Conservation (phyloP, 345 rosid species). For the Microthlaspi erraticum region DNA sequence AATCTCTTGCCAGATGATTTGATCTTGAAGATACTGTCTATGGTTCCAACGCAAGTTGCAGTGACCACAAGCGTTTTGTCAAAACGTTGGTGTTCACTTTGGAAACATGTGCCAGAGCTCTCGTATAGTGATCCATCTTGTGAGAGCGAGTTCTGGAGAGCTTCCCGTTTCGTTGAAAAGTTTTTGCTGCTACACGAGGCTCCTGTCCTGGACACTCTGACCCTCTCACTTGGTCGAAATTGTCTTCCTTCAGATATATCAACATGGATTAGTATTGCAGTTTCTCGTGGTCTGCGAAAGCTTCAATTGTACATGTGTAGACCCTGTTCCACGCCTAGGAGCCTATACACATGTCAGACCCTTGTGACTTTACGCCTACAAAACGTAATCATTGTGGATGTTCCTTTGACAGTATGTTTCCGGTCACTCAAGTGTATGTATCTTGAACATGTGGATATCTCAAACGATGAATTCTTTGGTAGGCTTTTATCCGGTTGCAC, state of each 20-base stretch:
- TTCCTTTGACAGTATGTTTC: slow-evolving; percentile 3
- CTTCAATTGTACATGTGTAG: not conserved
- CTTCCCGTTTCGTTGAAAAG: slow-evolving; percentile 14
- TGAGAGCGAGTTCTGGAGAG: not conserved
- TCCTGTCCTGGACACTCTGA: not conserved
- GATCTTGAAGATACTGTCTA: slow-evolving; percentile 7
- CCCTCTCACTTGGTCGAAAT: not conserved
- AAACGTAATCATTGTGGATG: not conserved
- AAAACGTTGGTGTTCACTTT: slow-evolving; percentile 14
- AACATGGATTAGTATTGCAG: slow-evolving; percentile 11
- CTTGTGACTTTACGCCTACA: slow-evolving; percentile 3
- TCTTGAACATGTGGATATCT: not conserved
- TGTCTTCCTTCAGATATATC: not conserved
- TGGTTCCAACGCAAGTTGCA: not conserved
- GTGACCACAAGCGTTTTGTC: slow-evolving; percentile 36
- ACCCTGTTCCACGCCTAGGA: not conserved
- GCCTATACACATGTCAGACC: slow-evolving; percentile 10
- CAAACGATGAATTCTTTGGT: not conserved
- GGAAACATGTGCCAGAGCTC: slow-evolving; percentile 19
- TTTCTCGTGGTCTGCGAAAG: slow-evolving; percentile 5
- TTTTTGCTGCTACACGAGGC: slow-evolving; percentile 18
- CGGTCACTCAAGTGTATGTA: slow-evolving; percentile 19
- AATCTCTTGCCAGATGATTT: slow-evolving; percentile 28
- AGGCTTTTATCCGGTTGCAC: slow-evolving; percentile 13
- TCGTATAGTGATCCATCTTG: not conserved